phyloP scores from a whole-genome alignment of 2,329 filamentous ascomycete genomes.

The Hymenoscyphus infarciens region DNA sequence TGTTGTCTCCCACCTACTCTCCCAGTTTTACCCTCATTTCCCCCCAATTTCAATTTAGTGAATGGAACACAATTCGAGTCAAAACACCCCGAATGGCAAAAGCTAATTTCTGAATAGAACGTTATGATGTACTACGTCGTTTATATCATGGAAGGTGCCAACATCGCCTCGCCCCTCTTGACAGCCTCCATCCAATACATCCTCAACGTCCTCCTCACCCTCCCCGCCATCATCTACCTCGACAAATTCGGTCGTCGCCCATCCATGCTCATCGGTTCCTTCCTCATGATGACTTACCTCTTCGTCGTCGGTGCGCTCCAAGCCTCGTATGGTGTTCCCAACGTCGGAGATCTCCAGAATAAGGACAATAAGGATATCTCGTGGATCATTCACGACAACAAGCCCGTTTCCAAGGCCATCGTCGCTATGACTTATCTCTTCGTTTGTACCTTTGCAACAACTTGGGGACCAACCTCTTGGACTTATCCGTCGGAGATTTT shows the following conservation, averaged over 20 bases:
- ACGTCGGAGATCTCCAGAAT: conserved; percentile 39
- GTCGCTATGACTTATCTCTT: conserved; percentile 71
- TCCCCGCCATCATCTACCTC: conserved; percentile 71
- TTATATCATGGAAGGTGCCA: conserved; percentile 67
- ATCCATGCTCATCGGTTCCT: conserved; percentile 60
- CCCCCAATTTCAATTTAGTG: not conserved
- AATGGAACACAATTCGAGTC: not conserved
- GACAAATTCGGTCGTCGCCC: conserved; percentile 71
- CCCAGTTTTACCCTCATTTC: not conserved
- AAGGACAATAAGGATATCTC: conserved; percentile 46
- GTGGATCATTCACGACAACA: conserved; percentile 54
- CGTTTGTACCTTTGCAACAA: conserved; percentile 64
- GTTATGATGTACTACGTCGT: conserved; percentile 69
- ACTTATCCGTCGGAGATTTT: conserved; percentile 66
- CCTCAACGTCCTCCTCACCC: conserved; percentile 75
- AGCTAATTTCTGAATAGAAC: conserved; percentile 40
- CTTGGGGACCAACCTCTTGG: conserved; percentile 49
- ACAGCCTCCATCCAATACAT: conserved; percentile 70
- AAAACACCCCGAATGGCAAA: not conserved
- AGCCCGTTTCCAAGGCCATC: conserved; percentile 56
- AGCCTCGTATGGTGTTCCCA: conserved; percentile 54
- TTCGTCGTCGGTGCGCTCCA: conserved; percentile 62
- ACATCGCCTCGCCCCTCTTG: conserved; percentile 55
- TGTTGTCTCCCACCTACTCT: not conserved
- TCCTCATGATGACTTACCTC: conserved; percentile 60